Evolutionary conservation across 192 early-diverging fungal species (phyloP).

Genomic region (Lobulomyces angularis): DNA sequence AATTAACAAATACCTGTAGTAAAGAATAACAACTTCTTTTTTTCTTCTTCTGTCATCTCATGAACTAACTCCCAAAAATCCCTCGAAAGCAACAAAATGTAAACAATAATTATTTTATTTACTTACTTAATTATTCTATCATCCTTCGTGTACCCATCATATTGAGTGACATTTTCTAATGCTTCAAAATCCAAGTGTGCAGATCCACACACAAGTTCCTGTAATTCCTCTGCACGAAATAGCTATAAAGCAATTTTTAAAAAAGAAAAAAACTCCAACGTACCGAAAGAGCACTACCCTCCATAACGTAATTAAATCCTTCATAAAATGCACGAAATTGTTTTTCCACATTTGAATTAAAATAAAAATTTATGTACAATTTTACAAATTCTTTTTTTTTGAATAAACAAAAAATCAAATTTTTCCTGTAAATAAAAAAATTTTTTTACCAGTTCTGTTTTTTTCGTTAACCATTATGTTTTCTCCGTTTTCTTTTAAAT

Average conservation of each 20-base stretch:
- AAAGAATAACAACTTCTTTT: conserved; percentile 80
- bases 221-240: conserved; percentile 80
- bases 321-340: conserved; percentile 70
- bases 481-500: conserved; percentile 55
- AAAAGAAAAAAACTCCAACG: conserved; percentile 2
- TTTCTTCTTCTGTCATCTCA: conserved; percentile 66
- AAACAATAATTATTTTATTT: not conserved
- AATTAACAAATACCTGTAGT: conserved; percentile 35
- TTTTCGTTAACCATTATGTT: conserved; percentile 48
- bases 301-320: conserved; percentile 74
- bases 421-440: conserved; percentile 36
- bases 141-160: conserved; percentile 67
- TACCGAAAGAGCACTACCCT: conserved; percentile 68
- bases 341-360: conserved; percentile 53
- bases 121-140: conserved; percentile 47
- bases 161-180: conserved; percentile 62
- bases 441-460: conserved; percentile 47
- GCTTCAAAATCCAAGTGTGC: conserved; percentile 72
- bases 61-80: conserved; percentile 82
- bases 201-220: conserved; percentile 77
- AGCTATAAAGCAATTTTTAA: conserved; percentile 22
- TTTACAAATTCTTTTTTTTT: conserved; percentile 70
- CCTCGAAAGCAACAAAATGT: conserved; percentile 9
- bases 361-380: conserved; percentile 64
- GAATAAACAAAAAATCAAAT: conserved; percentile 45